Evolutionary conservation across 2,329 filamentous ascomycete species (phyloP), one percentile per base, ranked within the genome.

Genomic region (Paracamarosporium sp.): DNA sequence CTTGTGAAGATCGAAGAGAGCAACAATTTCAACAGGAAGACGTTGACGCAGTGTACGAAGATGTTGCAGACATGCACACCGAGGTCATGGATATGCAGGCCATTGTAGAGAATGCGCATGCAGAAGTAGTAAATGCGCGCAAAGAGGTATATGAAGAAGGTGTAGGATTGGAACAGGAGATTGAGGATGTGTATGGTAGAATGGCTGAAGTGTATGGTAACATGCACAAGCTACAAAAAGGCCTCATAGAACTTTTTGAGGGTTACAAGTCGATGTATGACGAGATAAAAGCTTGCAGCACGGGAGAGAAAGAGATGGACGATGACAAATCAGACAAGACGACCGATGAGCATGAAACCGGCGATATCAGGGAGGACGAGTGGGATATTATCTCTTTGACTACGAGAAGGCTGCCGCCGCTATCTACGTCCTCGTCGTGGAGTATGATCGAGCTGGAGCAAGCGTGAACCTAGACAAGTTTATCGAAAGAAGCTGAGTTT

Each of bases 241-340:
- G 38, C 17, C 38, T 41, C 6, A 24, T 7, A 7, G 7, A 41
- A 17, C 53, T 53, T 51, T 48, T 57, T 55, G 15, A 60, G 25
- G 68, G 62, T 12, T 62, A 61, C 38, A 41, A 41, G 8, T n/a
- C 2, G 45, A 50, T 33, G 64, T 68, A 2, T 62, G 57, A 17
- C 4, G 41, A 17, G 17, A 17, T 46, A 15, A 36, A 41, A 9
- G 38, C 5, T 12, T 22, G 38, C n/a, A 24, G n/a, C 22, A n/a
- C 20, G 17, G 38, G 9, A 17, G 28, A 46, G 15, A n/a, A 28
- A 20, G 28, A 38, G 40, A 27, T 15, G 6, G 50, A 33, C 55
- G 15, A 24, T 53, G 46, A 58, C 15, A 22, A 36, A 4, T 4
- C 8, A 28, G 35, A 30, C n/a, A n/a, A n/a, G n/a, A n/a, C n/a